Conservation (phyloP, 345 rosid species). For the Pugionium cornutum region DNA sequence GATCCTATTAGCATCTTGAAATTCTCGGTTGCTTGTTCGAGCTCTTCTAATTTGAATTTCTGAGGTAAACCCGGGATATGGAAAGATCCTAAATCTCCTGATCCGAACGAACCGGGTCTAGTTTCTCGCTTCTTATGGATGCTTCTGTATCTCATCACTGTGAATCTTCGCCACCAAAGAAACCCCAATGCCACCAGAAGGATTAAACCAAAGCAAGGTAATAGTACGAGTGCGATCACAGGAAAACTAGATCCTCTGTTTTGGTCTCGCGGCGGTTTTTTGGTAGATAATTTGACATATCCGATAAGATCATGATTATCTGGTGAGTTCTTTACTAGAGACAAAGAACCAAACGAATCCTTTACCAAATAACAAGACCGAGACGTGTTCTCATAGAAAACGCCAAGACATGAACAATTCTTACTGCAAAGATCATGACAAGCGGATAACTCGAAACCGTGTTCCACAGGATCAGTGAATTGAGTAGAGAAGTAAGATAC, state of each 20-base stretch:
- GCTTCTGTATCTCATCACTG: constrained; percentile 35
- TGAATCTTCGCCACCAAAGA: constrained; percentile 61
- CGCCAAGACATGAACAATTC: constrained; percentile 72
- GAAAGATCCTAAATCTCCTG: constrained; percentile 68
- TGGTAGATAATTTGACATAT: constrained; percentile 30
- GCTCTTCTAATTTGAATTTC: constrained; percentile 61
- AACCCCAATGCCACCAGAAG: constrained; percentile 47
- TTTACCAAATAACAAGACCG: constrained; percentile 63
- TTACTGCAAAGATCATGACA: constrained; percentile 62
- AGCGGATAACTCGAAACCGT: constrained; percentile 46
- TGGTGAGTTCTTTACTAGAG: constrained; percentile 35
- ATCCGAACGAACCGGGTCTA: constrained; percentile 41
- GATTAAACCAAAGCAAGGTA: constrained; percentile 58
- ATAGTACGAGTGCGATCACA: constrained; percentile 56
- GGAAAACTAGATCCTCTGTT: constrained; percentile 45
- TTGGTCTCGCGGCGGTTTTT: constrained; percentile 12
- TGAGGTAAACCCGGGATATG: constrained; percentile 74
- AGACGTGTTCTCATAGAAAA: constrained; percentile 62
- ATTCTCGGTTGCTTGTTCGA: constrained; percentile 62
- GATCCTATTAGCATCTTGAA: constrained; percentile 63
- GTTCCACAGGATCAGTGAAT: constrained; percentile 52
- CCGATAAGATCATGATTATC: constrained; percentile 44
- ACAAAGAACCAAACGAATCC: constrained; percentile 65
- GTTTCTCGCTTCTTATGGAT: constrained; percentile 47
- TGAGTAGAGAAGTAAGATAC: constrained; percentile 54